These are phyloP conservation scores for Cystobasidium sp. DNA, from an alignment of 1,284 basidiomycete species.

Conservation along the genomic window DNA sequence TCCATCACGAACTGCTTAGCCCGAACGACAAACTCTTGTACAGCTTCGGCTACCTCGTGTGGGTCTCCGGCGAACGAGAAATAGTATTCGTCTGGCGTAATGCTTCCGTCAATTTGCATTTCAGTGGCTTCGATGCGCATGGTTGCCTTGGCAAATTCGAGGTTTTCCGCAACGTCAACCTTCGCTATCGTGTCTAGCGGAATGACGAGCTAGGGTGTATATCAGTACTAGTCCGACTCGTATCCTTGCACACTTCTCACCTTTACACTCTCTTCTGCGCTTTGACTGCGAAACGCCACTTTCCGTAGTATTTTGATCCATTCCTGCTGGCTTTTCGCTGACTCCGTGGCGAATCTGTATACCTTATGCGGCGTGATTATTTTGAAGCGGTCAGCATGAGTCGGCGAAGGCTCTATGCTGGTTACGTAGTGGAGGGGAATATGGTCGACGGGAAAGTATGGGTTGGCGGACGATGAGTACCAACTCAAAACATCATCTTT, in stretches of 20 bases:
- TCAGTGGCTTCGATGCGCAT: conserved; percentile 70
- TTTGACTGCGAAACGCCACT: conserved; percentile 88
- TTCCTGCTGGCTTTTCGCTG: conserved; percentile 53
- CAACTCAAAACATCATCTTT: conserved; percentile 92
- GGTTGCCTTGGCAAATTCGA: conserved; percentile 87
- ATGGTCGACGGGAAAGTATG: conserved; percentile 95
- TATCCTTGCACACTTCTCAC: conserved; percentile 58
- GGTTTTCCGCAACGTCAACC: conserved; percentile 80
- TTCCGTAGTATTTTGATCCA: conserved; percentile 93
- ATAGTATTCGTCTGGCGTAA: conserved; percentile 26
- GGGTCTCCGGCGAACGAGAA: conserved; percentile 28
- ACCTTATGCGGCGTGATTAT: conserved; percentile 54
- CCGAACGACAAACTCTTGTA: background rate
- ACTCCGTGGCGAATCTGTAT: conserved; percentile 56
- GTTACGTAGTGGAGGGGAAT: conserved; percentile 90
- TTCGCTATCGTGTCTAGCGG: conserved; percentile 87
- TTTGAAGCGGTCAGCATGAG: conserved; percentile 54
- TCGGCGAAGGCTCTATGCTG: conserved; percentile 75
- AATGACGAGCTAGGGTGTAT: conserved; percentile 74
- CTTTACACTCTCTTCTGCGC: conserved; percentile 92
- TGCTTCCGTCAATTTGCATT: background rate
- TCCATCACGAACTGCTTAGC: background rate
- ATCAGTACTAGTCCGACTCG: background rate
- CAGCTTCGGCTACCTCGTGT: background rate
- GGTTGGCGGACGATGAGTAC: conserved; percentile 94